Percentiles rank a stretch among this genome's conserved stretches.
Evolutionary conservation across 352 stramenopile species (phyloP).

Genomic region (Pythium folliculosum): DNA sequence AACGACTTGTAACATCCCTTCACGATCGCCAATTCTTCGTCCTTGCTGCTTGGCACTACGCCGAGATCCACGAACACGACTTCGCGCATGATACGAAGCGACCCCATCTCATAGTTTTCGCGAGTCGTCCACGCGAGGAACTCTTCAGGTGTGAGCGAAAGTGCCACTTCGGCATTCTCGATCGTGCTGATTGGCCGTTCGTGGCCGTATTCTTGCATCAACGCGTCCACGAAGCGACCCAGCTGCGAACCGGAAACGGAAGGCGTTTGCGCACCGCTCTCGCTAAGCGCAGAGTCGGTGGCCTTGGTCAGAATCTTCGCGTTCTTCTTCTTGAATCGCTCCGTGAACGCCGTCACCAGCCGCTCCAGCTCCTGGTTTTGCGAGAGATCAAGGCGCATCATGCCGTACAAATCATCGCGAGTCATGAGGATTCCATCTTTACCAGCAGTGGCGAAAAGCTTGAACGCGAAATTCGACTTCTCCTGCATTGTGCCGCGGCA

Average conservation of each 20-base stretch:
- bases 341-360: slow-evolving; percentile 63
- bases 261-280: slow-evolving; percentile 54
- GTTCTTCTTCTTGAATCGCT: slow-evolving; percentile 52
- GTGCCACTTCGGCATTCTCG: slow-evolving; percentile 29
- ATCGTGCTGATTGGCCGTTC: slow-evolving; percentile 28
- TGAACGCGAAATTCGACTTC: slow-evolving; percentile 82
- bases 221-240: slow-evolving; percentile 73
- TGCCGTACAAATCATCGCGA: slow-evolving; percentile 80
- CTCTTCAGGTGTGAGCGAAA: slow-evolving; percentile 65
- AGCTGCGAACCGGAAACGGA: slow-evolving; percentile 81
- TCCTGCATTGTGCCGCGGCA: slow-evolving; percentile 72
- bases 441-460: slow-evolving; percentile 61
- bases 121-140: slow-evolving; percentile 68
- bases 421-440: slow-evolving; percentile 57
- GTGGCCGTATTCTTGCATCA: slow-evolving; percentile 54
- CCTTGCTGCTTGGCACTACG: slow-evolving; percentile 66
- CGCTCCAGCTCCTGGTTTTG: slow-evolving; percentile 73
- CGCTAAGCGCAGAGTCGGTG: slow-evolving; percentile 11
- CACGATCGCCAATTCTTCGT: slow-evolving; percentile 76
- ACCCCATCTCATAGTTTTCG: slow-evolving; percentile 77
- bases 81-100: slow-evolving; percentile 82
- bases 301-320: slow-evolving; percentile 31
- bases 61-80: slow-evolving; percentile 85
- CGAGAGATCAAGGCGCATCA: slow-evolving; percentile 81
- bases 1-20: slow-evolving; percentile 80